Percentiles rank a stretch among this genome's conserved stretches.
Conservation (phyloP, 2,329 filamentous ascomycete species). For the Fusarium sp. region DNA sequence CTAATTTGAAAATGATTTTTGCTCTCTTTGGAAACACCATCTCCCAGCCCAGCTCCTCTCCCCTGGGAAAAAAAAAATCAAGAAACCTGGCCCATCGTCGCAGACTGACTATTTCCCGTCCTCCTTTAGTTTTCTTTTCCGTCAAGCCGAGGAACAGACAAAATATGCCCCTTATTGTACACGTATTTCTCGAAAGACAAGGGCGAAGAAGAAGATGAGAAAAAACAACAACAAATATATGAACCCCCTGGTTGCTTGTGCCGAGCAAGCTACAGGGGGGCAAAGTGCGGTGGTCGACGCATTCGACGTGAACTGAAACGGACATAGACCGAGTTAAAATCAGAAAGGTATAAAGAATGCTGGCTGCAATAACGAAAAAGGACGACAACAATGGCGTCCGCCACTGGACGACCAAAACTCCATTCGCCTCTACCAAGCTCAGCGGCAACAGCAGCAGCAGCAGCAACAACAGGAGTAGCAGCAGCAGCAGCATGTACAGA, state of each 20-base stretch:
- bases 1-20: constrained; percentile 8
- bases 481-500: constrained; percentile 34
- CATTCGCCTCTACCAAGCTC: constrained; percentile 40
- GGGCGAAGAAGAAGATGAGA: constrained; percentile 26
- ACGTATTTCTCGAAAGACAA: constrained; percentile 33
- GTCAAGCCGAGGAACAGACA: constrained; percentile 20
- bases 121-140: constrained; percentile 4
- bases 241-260: constrained; percentile 4
- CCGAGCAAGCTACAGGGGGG: constrained; percentile 13
- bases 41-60: constrained; percentile 27
- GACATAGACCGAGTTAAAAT: constrained; percentile 17
- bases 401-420: constrained; percentile 40
- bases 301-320: constrained; percentile 26
- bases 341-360: constrained; percentile 30
- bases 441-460: not conserved
- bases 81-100: constrained; percentile 16
- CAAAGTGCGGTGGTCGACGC: constrained; percentile 1
- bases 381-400: constrained; percentile 25
- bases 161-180: constrained; percentile 36
- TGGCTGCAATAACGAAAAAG: constrained; percentile 26
- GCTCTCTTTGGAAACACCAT: constrained; percentile 20
- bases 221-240: constrained; percentile 25
- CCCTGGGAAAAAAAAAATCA: not conserved
- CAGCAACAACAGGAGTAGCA: not conserved
- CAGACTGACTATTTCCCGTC: not conserved